phyloP scores from a whole-genome alignment of 2,329 filamentous ascomycete species.

The Aspergillus fijiensis region DNA sequence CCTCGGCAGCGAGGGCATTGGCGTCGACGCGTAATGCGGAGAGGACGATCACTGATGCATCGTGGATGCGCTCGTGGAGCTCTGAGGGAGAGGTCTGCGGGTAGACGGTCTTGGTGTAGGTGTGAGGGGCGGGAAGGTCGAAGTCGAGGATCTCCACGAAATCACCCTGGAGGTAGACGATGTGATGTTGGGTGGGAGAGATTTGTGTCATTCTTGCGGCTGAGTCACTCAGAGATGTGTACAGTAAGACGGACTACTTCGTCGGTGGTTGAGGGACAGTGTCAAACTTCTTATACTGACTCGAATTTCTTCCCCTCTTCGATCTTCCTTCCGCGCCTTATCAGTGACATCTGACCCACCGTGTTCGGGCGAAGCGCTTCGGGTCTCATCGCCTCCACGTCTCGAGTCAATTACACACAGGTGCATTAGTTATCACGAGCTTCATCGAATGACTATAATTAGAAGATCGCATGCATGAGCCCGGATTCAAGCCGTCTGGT shows the following conservation, averaged over 20 bases:
- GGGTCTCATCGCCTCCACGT: neutral
- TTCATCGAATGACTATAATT: neutral
- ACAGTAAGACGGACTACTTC: neutral
- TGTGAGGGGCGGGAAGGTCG: slow-evolving; percentile 46
- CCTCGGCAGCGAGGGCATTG: slow-evolving; percentile 42
- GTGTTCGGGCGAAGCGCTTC: neutral
- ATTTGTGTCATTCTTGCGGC: slow-evolving; percentile 17
- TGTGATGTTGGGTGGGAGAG: slow-evolving; percentile 41
- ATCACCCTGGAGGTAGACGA: slow-evolving; percentile 50
- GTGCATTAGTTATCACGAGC: neutral
- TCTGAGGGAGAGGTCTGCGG: slow-evolving; percentile 34
- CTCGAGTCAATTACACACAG: neutral
- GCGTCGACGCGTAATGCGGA: slow-evolving; percentile 34
- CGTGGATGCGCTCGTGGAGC: slow-evolving; percentile 43
- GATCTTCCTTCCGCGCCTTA: neutral
- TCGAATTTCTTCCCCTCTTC: neutral
- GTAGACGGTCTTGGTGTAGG: slow-evolving; percentile 33
- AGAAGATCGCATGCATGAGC: no score
- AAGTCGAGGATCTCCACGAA: slow-evolving; percentile 43
- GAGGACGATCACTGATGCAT: slow-evolving; percentile 50
- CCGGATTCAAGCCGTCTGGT: no score
- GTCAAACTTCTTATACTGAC: neutral
- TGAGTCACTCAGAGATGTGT: neutral
- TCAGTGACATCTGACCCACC: slow-evolving; percentile 6
- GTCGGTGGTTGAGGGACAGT: neutral